These are phyloP conservation scores for Narthecium ossifragum DNA, from an alignment of 106 monocot genomes.

Conservation along the genomic window DNA sequence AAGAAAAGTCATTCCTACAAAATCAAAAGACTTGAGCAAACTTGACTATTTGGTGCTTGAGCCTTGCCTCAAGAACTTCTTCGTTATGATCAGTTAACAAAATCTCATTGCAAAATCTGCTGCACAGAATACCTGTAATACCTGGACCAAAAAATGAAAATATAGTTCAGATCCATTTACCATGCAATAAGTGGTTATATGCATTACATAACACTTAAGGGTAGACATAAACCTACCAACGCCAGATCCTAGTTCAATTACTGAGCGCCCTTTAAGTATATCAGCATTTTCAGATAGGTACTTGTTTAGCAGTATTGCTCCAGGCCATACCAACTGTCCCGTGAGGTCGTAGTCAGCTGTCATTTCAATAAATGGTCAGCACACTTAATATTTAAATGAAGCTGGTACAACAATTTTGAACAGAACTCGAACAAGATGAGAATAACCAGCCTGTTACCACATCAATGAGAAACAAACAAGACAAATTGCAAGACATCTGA, in stretches of 20 bases:
- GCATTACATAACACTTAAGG: neutral
- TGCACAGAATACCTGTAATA: constrained; percentile 89
- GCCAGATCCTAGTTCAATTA: constrained; percentile 95
- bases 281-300: constrained; percentile 62
- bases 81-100: constrained; percentile 95
- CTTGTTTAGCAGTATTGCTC: constrained; percentile 79
- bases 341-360: constrained; percentile 96
- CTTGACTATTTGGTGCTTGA: constrained; percentile 1
- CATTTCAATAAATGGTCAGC: constrained; percentile 4
- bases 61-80: constrained; percentile 92
- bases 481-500: too few species aligned
- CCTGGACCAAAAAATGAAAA: constrained; percentile 36
- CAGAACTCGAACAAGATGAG: too few species aligned
- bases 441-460: too few species aligned
- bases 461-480: too few species aligned
- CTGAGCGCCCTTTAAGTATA: constrained; percentile 50
- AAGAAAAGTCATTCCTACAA: too few species aligned
- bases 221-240: constrained; percentile 44
- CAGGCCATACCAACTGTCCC: constrained; percentile 98
- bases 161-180: too few species aligned
- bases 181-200: neutral
- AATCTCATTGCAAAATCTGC: constrained; percentile 69
- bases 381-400: too few species aligned
- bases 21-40: too few species aligned
- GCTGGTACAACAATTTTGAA: too few species aligned